Conservation (phyloP, 495 filamentous ascomycete genomes). For the Rostrohypoxylon terebratum region DNA sequence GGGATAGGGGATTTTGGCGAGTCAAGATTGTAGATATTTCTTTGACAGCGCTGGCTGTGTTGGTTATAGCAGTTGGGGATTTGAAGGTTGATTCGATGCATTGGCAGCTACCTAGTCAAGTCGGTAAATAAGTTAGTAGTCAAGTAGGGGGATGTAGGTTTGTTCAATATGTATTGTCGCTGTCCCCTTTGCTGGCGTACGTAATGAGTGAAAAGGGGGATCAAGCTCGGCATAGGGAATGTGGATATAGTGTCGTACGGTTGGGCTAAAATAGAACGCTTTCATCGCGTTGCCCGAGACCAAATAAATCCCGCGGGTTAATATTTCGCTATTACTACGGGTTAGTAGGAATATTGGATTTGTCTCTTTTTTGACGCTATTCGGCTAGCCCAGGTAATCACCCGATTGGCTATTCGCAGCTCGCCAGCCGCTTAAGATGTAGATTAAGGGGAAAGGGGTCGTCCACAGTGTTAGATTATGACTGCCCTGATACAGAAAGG, state of each 20-base stretch:
- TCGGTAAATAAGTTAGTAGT: background rate
- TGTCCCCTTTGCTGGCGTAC: background rate
- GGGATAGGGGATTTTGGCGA: too few species aligned
- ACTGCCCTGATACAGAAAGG: background rate
- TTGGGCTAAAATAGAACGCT: background rate
- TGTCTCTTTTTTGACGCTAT: background rate
- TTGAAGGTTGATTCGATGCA: too few species aligned
- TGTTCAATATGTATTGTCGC: background rate
- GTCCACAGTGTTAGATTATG: background rate
- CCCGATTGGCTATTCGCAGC: background rate
- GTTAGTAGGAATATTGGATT: background rate
- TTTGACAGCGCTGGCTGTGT: too few species aligned
- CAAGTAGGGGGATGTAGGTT: background rate
- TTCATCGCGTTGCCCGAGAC: background rate
- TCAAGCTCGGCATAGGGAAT: background rate
- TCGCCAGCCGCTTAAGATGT: background rate
- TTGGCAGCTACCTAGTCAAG: too few species aligned
- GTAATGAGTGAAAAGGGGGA: background rate
- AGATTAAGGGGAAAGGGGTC: conserved; percentile 4
- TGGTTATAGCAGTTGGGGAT: too few species aligned
- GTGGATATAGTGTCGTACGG: background rate
- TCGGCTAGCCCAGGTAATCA: background rate
- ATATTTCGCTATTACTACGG: background rate
- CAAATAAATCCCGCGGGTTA: background rate
- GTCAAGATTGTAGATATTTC: too few species aligned